Conservation (phyloP, 2,329 filamentous ascomycete genomes). For the Arthrobotrys entomopaga region DNA sequence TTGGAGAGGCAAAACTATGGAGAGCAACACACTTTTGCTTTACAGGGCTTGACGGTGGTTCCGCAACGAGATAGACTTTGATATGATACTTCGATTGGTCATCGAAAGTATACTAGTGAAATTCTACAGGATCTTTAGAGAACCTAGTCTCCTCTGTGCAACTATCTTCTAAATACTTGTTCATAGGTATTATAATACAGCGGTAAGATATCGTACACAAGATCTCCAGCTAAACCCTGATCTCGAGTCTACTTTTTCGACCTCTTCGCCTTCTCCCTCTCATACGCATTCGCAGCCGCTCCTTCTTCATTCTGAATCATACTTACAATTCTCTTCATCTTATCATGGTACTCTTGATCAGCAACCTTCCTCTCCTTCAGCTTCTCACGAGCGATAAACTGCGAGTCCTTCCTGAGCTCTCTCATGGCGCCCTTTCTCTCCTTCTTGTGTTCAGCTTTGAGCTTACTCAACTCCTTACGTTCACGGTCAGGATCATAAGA, state of each 20-base stretch:
- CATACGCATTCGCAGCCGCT: conserved; percentile 84
- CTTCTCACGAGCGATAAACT: conserved; percentile 90
- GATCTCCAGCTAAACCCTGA: too few species aligned
- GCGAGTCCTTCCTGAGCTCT: conserved; percentile 92
- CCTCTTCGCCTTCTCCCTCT: conserved; percentile 81
- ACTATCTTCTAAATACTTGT: too few species aligned
- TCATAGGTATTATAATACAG: too few species aligned
- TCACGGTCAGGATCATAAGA: conserved; percentile 90
- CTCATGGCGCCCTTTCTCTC: conserved; percentile 94
- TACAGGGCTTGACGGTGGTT: too few species aligned
- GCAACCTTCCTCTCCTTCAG: conserved; percentile 90
- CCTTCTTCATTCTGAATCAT: conserved; percentile 97
- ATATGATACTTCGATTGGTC: too few species aligned
- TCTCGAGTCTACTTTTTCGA: conserved; percentile 67
- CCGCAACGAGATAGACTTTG: too few species aligned
- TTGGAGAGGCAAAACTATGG: not conserved
- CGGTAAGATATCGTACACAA: too few species aligned
- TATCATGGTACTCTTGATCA: conserved; percentile 94
- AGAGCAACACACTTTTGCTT: too few species aligned
- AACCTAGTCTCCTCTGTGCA: too few species aligned
- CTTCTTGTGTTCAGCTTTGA: conserved; percentile 90
- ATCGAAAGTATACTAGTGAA: too few species aligned
- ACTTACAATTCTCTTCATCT: conserved; percentile 88
- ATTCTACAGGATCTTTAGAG: too few species aligned
- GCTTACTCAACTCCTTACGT: conserved; percentile 82